Percentiles rank a stretch among this genome's conserved stretches.
These are phyloP conservation scores for Lichtheimia ornata DNA, from an alignment of 371 early-diverging fungal genomes.

Conservation along the genomic window DNA sequence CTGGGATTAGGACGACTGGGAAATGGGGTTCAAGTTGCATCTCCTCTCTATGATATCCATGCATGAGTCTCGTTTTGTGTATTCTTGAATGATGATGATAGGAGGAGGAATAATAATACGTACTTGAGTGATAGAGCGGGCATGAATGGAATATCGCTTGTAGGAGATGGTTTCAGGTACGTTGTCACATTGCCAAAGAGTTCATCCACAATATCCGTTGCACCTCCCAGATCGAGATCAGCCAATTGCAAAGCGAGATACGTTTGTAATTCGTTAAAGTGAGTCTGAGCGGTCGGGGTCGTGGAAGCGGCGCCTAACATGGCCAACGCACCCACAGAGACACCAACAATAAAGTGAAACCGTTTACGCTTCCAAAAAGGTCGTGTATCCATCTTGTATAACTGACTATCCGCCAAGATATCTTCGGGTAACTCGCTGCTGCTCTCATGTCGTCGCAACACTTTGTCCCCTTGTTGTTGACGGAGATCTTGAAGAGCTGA, in stretches of 20 bases:
- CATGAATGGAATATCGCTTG: constrained; percentile 49
- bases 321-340: constrained; percentile 25
- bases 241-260: constrained; percentile 42
- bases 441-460: too few species aligned
- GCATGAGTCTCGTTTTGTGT: constrained; percentile 1
- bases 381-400: constrained; percentile 12
- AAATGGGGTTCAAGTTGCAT: constrained; percentile 51
- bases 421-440: constrained; percentile 19
- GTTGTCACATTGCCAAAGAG: constrained; percentile 64
- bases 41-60: constrained; percentile 24
- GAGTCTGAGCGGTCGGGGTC: constrained; percentile 41
- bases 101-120: too few species aligned
- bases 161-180: constrained; percentile 54
- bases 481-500: too few species aligned
- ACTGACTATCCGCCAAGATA: constrained; percentile 25
- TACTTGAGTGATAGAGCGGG: constrained; percentile 49
- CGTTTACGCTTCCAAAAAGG: constrained; percentile 40
- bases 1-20: constrained; percentile 90
- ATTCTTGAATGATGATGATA: not conserved
- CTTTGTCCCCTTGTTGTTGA: too few species aligned
- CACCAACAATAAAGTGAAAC: constrained; percentile 44
- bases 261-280: constrained; percentile 39
- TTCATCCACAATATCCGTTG: constrained; percentile 72
- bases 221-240: constrained; percentile 65
- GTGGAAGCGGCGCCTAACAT: constrained; percentile 29